Conservation (phyloP, 768 basidiomycete genomes). For the Auriscalpium vulgare region DNA sequence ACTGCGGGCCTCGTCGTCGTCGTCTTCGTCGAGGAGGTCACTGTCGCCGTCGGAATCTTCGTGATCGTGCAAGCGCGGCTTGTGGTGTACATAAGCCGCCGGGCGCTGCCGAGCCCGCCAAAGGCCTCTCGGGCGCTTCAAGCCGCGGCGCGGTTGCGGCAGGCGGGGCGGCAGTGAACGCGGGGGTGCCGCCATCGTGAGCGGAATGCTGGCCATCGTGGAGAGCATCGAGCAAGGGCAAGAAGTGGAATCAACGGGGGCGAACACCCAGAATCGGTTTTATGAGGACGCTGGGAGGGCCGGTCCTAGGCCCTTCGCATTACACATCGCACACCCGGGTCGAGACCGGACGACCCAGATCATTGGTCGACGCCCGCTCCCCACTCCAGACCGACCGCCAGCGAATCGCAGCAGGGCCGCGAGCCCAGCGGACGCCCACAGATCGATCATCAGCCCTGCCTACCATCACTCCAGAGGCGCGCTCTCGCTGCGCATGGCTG, state of each 20-base stretch:
- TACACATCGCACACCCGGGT: too few species aligned
- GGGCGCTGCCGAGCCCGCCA: background rate
- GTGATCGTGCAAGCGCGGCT: background rate
- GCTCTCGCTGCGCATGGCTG: too few species aligned
- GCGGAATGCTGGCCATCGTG: background rate
- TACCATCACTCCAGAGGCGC: too few species aligned
- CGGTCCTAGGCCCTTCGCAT: background rate
- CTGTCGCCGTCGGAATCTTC: background rate
- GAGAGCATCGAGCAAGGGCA: background rate
- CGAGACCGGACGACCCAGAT: too few species aligned
- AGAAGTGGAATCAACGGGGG: background rate
- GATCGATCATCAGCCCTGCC: too few species aligned
- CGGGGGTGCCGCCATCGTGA: background rate
- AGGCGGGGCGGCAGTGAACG: background rate
- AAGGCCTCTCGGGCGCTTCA: background rate
- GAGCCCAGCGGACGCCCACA: too few species aligned
- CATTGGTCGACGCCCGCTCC: too few species aligned
- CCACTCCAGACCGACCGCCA: too few species aligned
- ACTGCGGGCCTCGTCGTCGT: slow-evolving; percentile 16
- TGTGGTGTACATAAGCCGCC: background rate
- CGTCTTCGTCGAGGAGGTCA: background rate
- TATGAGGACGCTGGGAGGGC: background rate
- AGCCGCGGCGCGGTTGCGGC: background rate
- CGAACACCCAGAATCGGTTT: background rate
- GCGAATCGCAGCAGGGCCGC: too few species aligned